phyloP scores from a whole-genome alignment of 129 eudicot genomes.

The Kitagawia praeruptora region DNA sequence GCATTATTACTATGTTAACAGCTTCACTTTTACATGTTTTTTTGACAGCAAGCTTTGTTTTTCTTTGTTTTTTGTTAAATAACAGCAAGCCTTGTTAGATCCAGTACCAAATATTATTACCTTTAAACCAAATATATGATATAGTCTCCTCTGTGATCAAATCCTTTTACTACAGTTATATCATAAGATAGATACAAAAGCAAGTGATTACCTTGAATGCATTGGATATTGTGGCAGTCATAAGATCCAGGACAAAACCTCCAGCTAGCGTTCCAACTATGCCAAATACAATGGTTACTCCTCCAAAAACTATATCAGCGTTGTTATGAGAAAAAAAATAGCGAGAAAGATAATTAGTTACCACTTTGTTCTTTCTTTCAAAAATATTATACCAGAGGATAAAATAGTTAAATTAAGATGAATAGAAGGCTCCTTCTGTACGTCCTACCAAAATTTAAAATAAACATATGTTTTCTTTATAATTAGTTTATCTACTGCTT shows the following conservation, averaged over 20 bases:
- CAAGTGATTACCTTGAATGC: conserved; percentile 70
- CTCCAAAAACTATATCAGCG: conserved; percentile 90
- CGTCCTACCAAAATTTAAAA: neutral
- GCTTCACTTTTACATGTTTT: neutral
- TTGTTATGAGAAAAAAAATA: conserved; percentile 33
- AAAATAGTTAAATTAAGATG: neutral
- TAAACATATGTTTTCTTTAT: neutral
- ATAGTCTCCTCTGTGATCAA: neutral
- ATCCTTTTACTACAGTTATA: neutral
- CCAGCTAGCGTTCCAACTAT: conserved; percentile 79
- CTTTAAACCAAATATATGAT: neutral
- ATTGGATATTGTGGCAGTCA: conserved; percentile 71
- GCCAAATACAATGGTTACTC: conserved; percentile 77
- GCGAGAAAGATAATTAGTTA: too few relatives aligned
- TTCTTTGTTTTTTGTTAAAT: too few relatives aligned
- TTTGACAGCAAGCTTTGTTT: neutral
- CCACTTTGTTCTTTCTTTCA: too few relatives aligned
- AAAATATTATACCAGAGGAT: too few relatives aligned
- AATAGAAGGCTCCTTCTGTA: neutral
- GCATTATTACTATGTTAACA: neutral
- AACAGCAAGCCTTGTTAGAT: neutral
- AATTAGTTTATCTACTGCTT: neutral
- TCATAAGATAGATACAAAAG: neutral
- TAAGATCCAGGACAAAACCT: conserved; percentile 56
- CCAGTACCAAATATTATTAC: too few relatives aligned